A percentile compares a stretch with the other conserved stretches of the same genome.
Evolutionary conservation across 371 early-diverging fungal genomes (phyloP).

Genomic region (Mucor velutinosus): DNA sequence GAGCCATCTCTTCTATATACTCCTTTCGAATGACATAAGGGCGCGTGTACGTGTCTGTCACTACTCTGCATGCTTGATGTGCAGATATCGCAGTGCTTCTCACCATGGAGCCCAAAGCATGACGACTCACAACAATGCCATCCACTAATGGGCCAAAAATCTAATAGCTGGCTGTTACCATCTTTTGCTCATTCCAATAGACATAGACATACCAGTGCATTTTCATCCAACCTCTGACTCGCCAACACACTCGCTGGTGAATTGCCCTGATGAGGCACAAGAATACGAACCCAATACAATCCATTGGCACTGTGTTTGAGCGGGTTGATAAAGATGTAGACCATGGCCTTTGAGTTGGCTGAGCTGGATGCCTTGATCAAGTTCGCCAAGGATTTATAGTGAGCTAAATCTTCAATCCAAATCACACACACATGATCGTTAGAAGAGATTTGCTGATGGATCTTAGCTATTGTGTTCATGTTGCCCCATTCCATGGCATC

Average conservation of each 20-base stretch:
- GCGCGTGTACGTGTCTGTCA: conserved; percentile 58
- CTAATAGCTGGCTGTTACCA: conserved; percentile 21
- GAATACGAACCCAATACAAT: conserved; percentile 61
- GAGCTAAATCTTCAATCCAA: conserved; percentile 64
- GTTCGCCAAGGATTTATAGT: conserved; percentile 35
- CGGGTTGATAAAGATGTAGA: conserved; percentile 65
- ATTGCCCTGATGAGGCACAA: conserved; percentile 31
- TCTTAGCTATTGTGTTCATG: conserved; percentile 22
- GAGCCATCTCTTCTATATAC: conserved; percentile 62
- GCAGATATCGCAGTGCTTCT: conserved; percentile 74
- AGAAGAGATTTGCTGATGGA: conserved; percentile 43
- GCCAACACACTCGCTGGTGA: conserved; percentile 31
- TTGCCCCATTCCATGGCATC: conserved; percentile 15
- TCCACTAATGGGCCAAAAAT: conserved; percentile 74
- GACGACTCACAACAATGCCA: conserved; percentile 71
- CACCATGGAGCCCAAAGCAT: conserved; percentile 68
- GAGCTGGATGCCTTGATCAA: conserved; percentile 34
- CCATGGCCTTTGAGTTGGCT: conserved; percentile 34
- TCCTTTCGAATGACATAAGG: conserved; percentile 61
- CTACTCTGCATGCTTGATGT: conserved; percentile 61
- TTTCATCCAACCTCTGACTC: conserved; percentile 47
- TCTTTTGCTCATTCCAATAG: background rate
- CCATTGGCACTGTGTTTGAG: conserved; percentile 51
- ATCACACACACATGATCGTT: conserved; percentile 66
- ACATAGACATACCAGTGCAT: conserved; percentile 44